A percentile compares a stretch with the other conserved stretches of the same genome.
Evolutionary conservation across 1,284 basidiomycete species (phyloP).

Genomic region (Sanguinoderma infundibulare): DNA sequence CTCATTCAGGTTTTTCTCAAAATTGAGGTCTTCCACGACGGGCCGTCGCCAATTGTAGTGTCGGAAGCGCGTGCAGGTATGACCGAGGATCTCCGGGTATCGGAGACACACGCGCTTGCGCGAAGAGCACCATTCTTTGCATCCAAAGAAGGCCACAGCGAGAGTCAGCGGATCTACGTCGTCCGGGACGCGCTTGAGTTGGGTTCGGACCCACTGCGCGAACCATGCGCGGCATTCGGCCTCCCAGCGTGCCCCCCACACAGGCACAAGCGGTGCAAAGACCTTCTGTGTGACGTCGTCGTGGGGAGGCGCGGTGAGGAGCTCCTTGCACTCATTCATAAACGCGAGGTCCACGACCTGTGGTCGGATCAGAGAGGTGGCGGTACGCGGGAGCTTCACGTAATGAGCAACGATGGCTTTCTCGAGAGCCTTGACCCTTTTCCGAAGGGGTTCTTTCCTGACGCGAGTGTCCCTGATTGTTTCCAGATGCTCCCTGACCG

Average conservation of each 20-base stretch:
- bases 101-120: too few relatives aligned
- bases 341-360: slow-evolving; percentile 7
- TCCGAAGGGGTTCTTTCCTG: too few relatives aligned
- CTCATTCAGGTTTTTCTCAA: too few relatives aligned
- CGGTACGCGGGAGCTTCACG: neutral
- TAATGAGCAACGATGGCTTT: slow-evolving; percentile 2
- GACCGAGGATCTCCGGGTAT: slow-evolving; percentile 1
- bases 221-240: slow-evolving; percentile 2
- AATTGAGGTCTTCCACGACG: too few relatives aligned
- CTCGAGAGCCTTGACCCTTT: too few relatives aligned
- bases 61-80: too few relatives aligned
- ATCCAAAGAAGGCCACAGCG: slow-evolving; percentile 7
- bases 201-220: neutral
- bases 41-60: too few relatives aligned
- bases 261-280: neutral
- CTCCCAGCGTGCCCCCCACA: neutral
- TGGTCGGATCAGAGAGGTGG: slow-evolving; percentile 2
- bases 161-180: slow-evolving; percentile 8
- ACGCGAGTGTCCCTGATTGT: too few relatives aligned
- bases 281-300: neutral
- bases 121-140: too few relatives aligned
- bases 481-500: too few relatives aligned
- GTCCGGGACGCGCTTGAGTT: neutral
- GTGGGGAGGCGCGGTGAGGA: neutral
- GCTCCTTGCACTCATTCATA: neutral